A percentile compares a stretch with the other conserved stretches of the same genome.
phyloP scores from a whole-genome alignment of 75 land plant genomes.

The Azolla pinnata region DNA sequence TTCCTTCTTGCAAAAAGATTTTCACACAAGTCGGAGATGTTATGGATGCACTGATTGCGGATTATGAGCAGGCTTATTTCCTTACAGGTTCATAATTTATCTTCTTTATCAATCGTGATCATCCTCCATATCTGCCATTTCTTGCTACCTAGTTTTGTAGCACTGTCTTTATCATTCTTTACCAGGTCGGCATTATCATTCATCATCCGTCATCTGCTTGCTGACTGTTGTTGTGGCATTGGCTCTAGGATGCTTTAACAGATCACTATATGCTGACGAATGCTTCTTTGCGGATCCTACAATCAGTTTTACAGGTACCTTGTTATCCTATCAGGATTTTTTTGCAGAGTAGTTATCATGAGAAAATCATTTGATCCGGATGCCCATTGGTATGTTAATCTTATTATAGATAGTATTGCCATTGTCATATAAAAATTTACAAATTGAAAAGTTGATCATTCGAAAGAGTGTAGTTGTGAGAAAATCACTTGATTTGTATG shows the following conservation, averaged over 20 bases:
- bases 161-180: background rate
- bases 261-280: slow-evolving; percentile 61
- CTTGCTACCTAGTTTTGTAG: background rate
- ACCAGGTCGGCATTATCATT: too few species aligned
- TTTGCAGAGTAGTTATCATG: background rate
- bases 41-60: slow-evolving; percentile 13
- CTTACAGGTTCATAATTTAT: slow-evolving; percentile 18
- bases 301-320: slow-evolving; percentile 60
- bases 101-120: background rate
- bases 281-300: slow-evolving; percentile 93
- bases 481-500: too few species aligned
- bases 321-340: background rate
- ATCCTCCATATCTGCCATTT: background rate
- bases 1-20: too few species aligned
- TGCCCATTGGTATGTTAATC: too few species aligned
- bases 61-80: slow-evolving; percentile 24
- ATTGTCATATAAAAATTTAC: too few species aligned
- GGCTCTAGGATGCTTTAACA: slow-evolving; percentile 73
- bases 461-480: too few species aligned
- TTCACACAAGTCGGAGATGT: slow-evolving; percentile 9
- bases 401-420: too few species aligned
- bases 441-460: too few species aligned
- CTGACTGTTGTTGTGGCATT: too few species aligned
- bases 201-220: too few species aligned
- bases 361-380: background rate